Evolutionary conservation across 2,329 filamentous ascomycete genomes (phyloP).

Genomic region (Rutstroemia sp.): DNA sequence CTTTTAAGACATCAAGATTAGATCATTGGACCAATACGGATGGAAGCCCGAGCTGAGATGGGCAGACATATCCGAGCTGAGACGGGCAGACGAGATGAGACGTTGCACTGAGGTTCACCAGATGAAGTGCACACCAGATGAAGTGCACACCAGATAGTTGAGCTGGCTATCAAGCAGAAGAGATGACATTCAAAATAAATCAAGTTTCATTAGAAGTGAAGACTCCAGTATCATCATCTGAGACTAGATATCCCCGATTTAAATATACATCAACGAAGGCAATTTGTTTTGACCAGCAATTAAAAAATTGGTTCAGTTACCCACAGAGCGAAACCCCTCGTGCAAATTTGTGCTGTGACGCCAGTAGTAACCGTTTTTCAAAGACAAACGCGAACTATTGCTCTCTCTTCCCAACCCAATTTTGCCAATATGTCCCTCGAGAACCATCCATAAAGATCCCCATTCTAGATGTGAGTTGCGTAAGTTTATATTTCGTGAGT

Average conservation of each 20-base stretch:
- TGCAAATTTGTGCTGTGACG: conserved; percentile 2
- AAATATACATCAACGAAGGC: conserved; percentile 3
- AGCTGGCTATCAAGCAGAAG: too few relatives aligned
- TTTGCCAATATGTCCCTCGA: not conserved
- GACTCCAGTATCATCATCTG: not conserved
- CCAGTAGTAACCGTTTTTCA: not conserved
- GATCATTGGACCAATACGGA: not conserved
- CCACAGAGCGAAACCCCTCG: not conserved
- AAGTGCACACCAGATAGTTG: too few relatives aligned
- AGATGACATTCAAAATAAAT: not conserved
- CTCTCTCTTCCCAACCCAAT: not conserved
- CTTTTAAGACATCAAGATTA: too few relatives aligned
- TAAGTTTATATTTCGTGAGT: not conserved
- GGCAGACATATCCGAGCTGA: too few relatives aligned
- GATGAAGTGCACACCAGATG: too few relatives aligned
- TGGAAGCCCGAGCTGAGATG: not conserved
- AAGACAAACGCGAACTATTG: not conserved
- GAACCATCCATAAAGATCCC: not conserved
- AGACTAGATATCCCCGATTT: not conserved
- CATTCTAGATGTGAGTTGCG: not conserved
- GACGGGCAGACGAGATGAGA: too few relatives aligned
- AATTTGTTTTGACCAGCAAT: not conserved
- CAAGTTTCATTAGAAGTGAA: conserved; percentile 3
- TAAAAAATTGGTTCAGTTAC: not conserved
- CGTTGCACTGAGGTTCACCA: too few relatives aligned